phyloP scores from a whole-genome alignment of 2,329 filamentous ascomycete genomes.

The Fusarium torreyae region DNA sequence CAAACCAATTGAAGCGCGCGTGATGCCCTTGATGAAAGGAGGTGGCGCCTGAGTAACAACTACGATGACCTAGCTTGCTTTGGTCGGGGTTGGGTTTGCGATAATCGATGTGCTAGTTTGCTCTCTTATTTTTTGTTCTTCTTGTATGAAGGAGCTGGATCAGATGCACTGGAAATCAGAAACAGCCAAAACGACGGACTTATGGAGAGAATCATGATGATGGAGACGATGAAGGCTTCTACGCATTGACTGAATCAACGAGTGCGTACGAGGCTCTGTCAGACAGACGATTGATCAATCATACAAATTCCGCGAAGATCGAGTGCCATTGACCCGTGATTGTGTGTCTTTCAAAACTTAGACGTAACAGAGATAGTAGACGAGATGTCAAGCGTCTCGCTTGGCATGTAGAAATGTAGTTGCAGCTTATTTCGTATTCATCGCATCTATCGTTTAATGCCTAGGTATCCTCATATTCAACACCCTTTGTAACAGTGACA shows the following conservation, averaged over 20 bases:
- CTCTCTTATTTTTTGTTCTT: constrained; percentile 28
- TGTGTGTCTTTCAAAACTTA: not conserved
- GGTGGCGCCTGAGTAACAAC: constrained; percentile 33
- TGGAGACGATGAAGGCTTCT: constrained; percentile 26
- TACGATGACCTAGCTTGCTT: constrained; percentile 23
- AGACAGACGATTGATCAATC: constrained; percentile 36
- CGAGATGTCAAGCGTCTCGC: too few relatives aligned
- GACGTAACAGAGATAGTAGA: not conserved
- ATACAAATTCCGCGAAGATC: constrained; percentile 35
- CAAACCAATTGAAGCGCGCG: constrained; percentile 12
- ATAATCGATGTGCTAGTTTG: constrained; percentile 36
- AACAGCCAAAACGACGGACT: constrained; percentile 17
- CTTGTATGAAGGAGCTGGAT: constrained; percentile 44
- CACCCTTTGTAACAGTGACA: constrained; percentile 15
- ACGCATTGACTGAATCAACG: constrained; percentile 30
- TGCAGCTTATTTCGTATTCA: not conserved
- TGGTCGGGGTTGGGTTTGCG: constrained; percentile 24
- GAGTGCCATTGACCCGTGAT: not conserved
- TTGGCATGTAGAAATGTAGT: not conserved
- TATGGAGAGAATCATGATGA: constrained; percentile 26
- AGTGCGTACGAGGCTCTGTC: constrained; percentile 32
- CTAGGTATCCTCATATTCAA: constrained; percentile 24
- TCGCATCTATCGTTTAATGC: constrained; percentile 10
- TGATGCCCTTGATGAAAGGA: constrained; percentile 22
- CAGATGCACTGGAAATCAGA: constrained; percentile 36